Percentiles rank a stretch among this genome's conserved stretches.
phyloP scores from a whole-genome alignment of 345 rosid species.

The Clarkia xantiana region DNA sequence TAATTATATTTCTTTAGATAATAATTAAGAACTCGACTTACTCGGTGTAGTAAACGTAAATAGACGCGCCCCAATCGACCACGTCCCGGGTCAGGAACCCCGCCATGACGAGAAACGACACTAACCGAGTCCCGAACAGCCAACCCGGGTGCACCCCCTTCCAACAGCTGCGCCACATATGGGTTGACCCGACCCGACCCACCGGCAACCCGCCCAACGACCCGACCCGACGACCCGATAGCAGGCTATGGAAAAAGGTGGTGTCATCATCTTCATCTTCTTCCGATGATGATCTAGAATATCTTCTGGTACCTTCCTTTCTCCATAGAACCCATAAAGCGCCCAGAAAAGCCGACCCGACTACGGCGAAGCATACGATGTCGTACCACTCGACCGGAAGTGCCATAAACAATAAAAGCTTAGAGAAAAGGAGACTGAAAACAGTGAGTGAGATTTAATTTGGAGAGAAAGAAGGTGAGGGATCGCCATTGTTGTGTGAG shows the following conservation, averaged over 20 bases:
- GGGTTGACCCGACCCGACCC: conserved; percentile 32
- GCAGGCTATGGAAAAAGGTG: conserved; percentile 28
- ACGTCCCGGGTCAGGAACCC: conserved; percentile 52
- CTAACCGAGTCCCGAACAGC: conserved; percentile 55
- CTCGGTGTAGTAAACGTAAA: conserved; percentile 82
- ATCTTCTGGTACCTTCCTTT: conserved; percentile 25
- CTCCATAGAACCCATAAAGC: conserved; percentile 49
- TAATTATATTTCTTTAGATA: no score
- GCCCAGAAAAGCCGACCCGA: conserved; percentile 32
- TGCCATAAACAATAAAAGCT: conserved; percentile 24
- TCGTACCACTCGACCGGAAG: conserved; percentile 55
- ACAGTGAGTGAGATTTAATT: background rate
- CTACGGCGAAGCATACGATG: conserved; percentile 62
- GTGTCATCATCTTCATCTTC: conserved; percentile 9
- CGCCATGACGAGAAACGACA: conserved; percentile 45
- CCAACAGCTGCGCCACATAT: conserved; percentile 79
- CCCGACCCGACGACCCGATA: conserved; percentile 12
- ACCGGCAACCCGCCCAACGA: background rate
- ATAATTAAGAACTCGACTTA: conserved; percentile 10
- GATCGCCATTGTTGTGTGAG: no score
- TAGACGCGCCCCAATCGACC: conserved; percentile 29
- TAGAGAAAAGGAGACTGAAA: background rate
- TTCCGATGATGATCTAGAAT: background rate
- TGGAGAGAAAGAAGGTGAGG: background rate
- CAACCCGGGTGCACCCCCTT: conserved; percentile 64